phyloP scores from a whole-genome alignment of 805 yeast genomes.

The Teunomyces gatunensis region DNA sequence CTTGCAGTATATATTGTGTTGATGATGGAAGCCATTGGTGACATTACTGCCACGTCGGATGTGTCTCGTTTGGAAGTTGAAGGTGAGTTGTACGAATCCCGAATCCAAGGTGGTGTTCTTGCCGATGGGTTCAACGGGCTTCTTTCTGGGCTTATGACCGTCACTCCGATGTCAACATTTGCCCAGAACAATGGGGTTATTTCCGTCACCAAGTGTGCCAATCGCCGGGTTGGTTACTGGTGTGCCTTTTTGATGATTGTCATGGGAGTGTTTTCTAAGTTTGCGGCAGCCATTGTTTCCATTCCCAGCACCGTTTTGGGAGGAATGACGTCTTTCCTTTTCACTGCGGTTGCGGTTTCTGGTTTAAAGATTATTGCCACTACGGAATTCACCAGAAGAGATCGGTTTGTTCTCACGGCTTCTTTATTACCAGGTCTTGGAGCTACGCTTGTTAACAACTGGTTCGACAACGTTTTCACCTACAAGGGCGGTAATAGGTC shows the following conservation, averaged over 20 bases:
- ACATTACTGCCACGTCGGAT: conserved; percentile 90
- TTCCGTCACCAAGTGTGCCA: conserved; percentile 87
- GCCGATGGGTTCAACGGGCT: conserved; percentile 86
- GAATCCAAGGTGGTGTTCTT: conserved; percentile 90
- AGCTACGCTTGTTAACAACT: conserved; percentile 58
- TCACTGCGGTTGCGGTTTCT: conserved; percentile 73
- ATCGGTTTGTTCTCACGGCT: conserved; percentile 68
- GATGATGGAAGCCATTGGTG: conserved; percentile 94
- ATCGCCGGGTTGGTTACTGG: conserved; percentile 77
- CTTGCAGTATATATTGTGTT: conserved; percentile 77
- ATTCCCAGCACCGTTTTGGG: conserved; percentile 75
- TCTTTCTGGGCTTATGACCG: conserved; percentile 72
- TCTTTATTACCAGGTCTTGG: conserved; percentile 66
- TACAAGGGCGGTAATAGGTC: conserved; percentile 60
- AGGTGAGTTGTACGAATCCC: conserved; percentile 75
- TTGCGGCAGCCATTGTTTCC: conserved; percentile 59
- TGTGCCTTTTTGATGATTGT: conserved; percentile 74
- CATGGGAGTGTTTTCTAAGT: conserved; percentile 77
- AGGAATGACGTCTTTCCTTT: conserved; percentile 81
- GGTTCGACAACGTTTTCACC: conserved; percentile 66
- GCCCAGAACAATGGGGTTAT: conserved; percentile 97
- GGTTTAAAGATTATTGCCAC: conserved; percentile 66
- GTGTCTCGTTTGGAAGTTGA: conserved; percentile 83
- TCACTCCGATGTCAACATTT: conserved; percentile 89
- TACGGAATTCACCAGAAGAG: conserved; percentile 66